phyloP scores from a whole-genome alignment of 129 eudicot genomes.

The Solidago caesia region DNA sequence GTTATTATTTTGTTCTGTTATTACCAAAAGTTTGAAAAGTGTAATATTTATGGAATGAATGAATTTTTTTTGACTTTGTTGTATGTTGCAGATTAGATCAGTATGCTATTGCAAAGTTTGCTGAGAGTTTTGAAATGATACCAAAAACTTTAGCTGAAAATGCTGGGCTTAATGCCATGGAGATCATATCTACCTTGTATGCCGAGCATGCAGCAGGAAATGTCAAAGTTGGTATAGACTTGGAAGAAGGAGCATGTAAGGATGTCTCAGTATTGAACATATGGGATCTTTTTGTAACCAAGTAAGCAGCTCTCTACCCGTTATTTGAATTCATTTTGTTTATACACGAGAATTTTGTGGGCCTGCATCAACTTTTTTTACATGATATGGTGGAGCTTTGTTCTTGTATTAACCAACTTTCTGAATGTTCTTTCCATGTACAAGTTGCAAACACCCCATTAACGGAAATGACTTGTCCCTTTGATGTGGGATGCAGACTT shows the following conservation, averaged over 20 bases:
- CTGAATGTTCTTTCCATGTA: background rate
- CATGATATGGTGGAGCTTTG: background rate
- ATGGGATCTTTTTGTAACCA: constrained; percentile 86
- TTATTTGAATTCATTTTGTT: background rate
- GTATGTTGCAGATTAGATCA: constrained; percentile 71
- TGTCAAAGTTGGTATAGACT: constrained; percentile 80
- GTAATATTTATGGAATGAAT: background rate
- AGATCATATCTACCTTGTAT: constrained; percentile 80
- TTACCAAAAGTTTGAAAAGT: background rate
- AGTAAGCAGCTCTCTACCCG: constrained; percentile 44
- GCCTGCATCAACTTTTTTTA: background rate
- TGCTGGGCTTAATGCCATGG: constrained; percentile 96
- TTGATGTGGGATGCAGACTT: background rate
- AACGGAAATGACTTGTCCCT: background rate
- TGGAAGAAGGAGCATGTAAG: constrained; percentile 74
- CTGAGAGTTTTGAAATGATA: constrained; percentile 92
- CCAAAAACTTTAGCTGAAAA: constrained; percentile 95
- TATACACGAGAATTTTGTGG: background rate
- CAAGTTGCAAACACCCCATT: background rate
- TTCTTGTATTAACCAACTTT: background rate
- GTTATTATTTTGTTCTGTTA: background rate
- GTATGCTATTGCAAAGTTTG: constrained; percentile 93
- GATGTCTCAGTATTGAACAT: constrained; percentile 66
- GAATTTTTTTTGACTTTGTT: background rate
- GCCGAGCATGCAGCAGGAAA: constrained; percentile 93